Evolutionary conservation across 495 filamentous ascomycete species (phyloP).

Genomic region (Margaritispora aquatica): DNA sequence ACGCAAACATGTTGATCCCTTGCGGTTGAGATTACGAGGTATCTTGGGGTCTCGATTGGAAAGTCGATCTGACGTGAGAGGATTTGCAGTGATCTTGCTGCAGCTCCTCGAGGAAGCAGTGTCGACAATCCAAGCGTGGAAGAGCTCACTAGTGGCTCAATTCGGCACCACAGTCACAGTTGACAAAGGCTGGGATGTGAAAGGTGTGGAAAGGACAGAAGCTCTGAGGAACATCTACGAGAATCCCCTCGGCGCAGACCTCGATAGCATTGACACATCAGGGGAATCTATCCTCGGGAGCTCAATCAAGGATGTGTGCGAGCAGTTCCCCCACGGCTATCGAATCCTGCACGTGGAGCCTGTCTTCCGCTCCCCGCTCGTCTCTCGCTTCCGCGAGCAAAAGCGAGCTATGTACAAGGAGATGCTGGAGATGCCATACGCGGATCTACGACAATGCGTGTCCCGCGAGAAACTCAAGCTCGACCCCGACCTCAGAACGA

Average conservation of each 20-base stretch:
- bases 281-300: conserved; percentile 22
- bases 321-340: conserved; percentile 23
- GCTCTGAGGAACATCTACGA: background rate
- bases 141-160: background rate
- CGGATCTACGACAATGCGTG: conserved; percentile 17
- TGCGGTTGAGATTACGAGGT: background rate
- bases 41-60: background rate
- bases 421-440: conserved; percentile 15
- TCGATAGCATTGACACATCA: conserved; percentile 6
- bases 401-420: conserved; percentile 25
- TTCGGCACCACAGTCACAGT: background rate
- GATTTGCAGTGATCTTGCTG: conserved; percentile 4
- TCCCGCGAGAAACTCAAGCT: background rate
- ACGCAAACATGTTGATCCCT: conserved; percentile 1
- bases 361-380: conserved; percentile 30
- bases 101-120: conserved; percentile 4
- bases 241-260: conserved; percentile 8
- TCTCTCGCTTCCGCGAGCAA: conserved; percentile 23
- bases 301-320: conserved; percentile 31
- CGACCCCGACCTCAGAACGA: conserved; percentile 6
- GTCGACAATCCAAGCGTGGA: background rate
- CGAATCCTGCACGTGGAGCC: conserved; percentile 38
- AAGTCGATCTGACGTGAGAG: background rate
- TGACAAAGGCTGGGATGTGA: conserved; percentile 4
- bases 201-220: background rate